Evolutionary conservation across 2,329 filamentous ascomycete species (phyloP).

Genomic region (Metarhizium robertsii): DNA sequence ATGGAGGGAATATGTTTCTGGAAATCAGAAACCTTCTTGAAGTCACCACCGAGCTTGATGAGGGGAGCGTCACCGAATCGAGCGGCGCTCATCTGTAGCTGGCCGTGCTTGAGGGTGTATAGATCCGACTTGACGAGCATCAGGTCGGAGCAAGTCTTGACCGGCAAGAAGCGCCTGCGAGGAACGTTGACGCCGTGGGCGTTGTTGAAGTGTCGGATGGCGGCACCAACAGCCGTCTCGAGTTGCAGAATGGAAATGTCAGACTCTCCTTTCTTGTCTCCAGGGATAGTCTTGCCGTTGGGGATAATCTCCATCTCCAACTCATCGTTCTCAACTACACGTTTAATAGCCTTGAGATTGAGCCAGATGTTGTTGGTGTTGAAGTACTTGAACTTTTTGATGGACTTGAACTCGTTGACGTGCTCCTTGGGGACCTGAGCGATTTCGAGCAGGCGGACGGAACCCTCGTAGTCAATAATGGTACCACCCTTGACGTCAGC

Average conservation of each 20-base stretch:
- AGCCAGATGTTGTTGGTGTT: slow-evolving; percentile 99
- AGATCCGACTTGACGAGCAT: slow-evolving; percentile 99
- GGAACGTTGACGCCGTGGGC: slow-evolving; percentile 98
- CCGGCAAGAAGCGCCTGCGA: slow-evolving; percentile 92
- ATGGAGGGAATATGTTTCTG: slow-evolving; percentile 80
- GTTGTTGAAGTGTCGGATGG: slow-evolving; percentile 97
- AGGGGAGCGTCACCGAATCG: slow-evolving; percentile 94
- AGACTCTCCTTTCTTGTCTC: slow-evolving; percentile 99
- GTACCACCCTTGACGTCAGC: slow-evolving; percentile 99
- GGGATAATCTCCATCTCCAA: slow-evolving; percentile 99
- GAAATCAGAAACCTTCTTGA: slow-evolving; percentile 99
- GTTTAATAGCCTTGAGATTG: slow-evolving; percentile 95
- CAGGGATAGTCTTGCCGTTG: slow-evolving; percentile 96
- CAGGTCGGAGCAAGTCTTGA: slow-evolving; percentile 99
- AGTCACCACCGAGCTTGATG: slow-evolving; percentile 97
- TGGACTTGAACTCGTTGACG: slow-evolving; percentile 99
- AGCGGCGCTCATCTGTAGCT: slow-evolving; percentile 92
- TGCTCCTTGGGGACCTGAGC: slow-evolving; percentile 99
- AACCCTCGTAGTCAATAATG: slow-evolving; percentile 98
- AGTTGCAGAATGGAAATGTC: slow-evolving; percentile 97
- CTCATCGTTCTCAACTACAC: slow-evolving; percentile 96
- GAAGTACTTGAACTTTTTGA: slow-evolving; percentile 99
- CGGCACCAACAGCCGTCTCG: slow-evolving; percentile 95
- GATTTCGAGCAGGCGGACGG: slow-evolving; percentile 93
- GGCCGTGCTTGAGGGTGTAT: slow-evolving; percentile 97